Base-by-base conservation (phyloP, 257 asterid genomes). In the Mitragyna speciosa region DNA sequence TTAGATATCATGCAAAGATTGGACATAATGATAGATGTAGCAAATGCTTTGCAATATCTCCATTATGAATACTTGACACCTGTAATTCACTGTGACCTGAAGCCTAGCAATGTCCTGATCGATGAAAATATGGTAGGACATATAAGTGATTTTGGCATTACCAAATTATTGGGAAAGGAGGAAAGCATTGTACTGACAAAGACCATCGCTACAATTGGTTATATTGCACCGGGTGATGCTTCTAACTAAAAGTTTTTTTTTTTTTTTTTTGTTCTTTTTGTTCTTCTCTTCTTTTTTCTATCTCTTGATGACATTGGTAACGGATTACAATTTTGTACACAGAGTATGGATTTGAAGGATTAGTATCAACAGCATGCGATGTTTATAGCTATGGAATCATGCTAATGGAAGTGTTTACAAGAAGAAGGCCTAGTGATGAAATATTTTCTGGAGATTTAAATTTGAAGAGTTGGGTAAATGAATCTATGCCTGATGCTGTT, bases 141-240 rank as follows among this genome's bases (percentile, higher is more conserved):
- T 6, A 61, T 80, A 12, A 65, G 75, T n/a, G 83, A 80, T 54
- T 80, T 75, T 66, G 83, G 83, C 14, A 68, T 80, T 63, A 47
- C 83, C 1, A 80, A 75, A 14, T 30, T 80, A 7, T 22, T 79
- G 58, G 72, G 49, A 3, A 19, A 65, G 47, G 82, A 72, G 22
- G 70, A 80, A 14, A 64, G 75, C 41, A 1, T 26, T 41, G 51
- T 10, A 11, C 61, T 33, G 6, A 80, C 83, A 17, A 56, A 17
- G 26, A 80, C 83, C 2, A 24, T 80, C 0, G 80, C 79, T 5
- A 80, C 79, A 15, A 6, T 68, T 45, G 79, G 71, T 4, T 80
- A 80, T 56, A 67, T 73, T 22, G 75, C 74, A 41, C 83, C 78
- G 39, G 74, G 78, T 80, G 67, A 43, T 20, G 12, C 4, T 68